Evolutionary conservation across 2,329 filamentous ascomycete genomes (phyloP), one percentile per base, ranked within the genome.

Genomic region (Arthrobotrys iridis): DNA sequence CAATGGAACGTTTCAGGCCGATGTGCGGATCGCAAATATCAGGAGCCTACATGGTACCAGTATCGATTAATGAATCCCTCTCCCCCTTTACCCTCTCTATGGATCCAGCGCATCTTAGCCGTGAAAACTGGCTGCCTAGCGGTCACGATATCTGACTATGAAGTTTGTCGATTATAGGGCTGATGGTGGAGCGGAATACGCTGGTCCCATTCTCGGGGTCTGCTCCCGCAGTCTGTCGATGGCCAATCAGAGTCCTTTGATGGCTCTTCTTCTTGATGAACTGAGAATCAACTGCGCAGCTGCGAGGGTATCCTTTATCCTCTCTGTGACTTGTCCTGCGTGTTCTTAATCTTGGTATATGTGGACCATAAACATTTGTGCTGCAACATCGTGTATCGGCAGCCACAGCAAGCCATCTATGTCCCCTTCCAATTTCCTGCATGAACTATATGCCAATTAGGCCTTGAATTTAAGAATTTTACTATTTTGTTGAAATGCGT

Each of bases 371-470:
- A 46, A 45, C 10, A 30, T 48, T n/a, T 30, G 15, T 60, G 13
- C 43, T 30, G 37, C 43, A 59, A 60, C 10, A 43, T 46, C 37
- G 55, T 28, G 52, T 66, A 45, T 74, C 70, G 35, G 43, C 62
- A 24, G 60, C 46, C 4, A n/a, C 18, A 5, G 24, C 45, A 59
- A 59, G 50, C 35, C 52, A 55, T 62, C 20, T 40, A 48, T 55
- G 55, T 55, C 62, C 70, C 70, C 63, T 73, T 74, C 28, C 45
- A 74, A 74, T 74, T 74, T 74, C 60, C 70, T 37, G 50, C 60
- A 28, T 37, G n/a, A 60, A 33, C 10, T 30, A 48, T 55, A 57
- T 15, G 28, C 15, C 11, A 20, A 3, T n/a, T 50, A 24, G 50
- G 59, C 45, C 28, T 37, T 35, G 15, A 22, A 64, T 3, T 3